Evolutionary conservation across 352 stramenopile species (phyloP).

Genomic region (Globisporangium polare): DNA sequence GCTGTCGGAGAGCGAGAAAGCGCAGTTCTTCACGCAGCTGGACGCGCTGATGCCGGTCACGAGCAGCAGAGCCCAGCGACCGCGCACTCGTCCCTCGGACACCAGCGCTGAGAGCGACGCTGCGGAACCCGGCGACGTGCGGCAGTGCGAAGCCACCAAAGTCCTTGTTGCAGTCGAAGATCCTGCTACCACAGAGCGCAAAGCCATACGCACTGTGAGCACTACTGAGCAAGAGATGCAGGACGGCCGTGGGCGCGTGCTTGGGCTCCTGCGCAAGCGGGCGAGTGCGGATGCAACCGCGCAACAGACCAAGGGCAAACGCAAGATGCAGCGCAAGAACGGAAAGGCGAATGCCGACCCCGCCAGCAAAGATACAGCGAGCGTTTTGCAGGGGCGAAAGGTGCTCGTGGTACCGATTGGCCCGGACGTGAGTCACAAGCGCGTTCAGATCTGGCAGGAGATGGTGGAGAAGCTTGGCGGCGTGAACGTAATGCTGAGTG

Average conservation of each 20-base stretch:
- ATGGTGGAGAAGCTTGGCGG: slow-evolving; percentile 55
- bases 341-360: background rate
- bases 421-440: slow-evolving; percentile 58
- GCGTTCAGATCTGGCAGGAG: slow-evolving; percentile 57
- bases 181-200: background rate
- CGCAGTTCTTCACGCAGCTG: slow-evolving; percentile 39
- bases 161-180: background rate
- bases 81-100: background rate
- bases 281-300: background rate
- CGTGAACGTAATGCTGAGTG: slow-evolving; percentile 4
- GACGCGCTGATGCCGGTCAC: slow-evolving; percentile 30
- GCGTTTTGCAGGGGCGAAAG: slow-evolving; percentile 30
- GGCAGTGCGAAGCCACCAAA: background rate
- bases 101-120: background rate
- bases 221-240: background rate
- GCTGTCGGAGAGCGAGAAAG: slow-evolving; percentile 38
- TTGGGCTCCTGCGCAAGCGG: background rate
- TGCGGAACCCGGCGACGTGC: background rate
- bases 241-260: background rate
- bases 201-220: background rate
- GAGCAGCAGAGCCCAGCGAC: background rate
- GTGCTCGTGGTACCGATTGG: slow-evolving; percentile 57
- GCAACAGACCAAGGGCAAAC: background rate
- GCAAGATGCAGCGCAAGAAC: slow-evolving; percentile 12
- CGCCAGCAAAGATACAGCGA: background rate